Percentiles rank a stretch among this genome's conserved stretches.
phyloP scores from a whole-genome alignment of 176 grass and related monocot species.

The Lolium rigidum region DNA sequence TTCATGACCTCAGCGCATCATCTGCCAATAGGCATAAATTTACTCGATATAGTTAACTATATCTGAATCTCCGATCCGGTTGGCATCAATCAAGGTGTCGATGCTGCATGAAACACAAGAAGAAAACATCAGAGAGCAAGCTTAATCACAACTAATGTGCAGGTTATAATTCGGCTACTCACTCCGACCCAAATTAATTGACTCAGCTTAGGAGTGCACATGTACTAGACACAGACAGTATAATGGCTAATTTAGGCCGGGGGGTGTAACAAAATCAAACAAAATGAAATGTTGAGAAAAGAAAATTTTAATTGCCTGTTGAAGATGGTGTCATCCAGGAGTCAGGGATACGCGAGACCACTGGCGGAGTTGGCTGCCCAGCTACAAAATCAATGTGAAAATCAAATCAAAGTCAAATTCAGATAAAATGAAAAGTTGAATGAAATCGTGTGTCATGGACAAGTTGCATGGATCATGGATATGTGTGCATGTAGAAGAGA shows the following conservation, averaged over 20 bases:
- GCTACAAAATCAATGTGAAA: background rate
- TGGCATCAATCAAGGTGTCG: conserved; percentile 6
- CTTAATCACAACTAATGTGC: background rate
- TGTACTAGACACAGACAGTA: no score
- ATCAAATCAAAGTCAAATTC: background rate
- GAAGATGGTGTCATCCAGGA: conserved; percentile 32
- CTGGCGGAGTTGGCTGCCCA: conserved; percentile 37
- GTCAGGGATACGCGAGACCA: conserved; percentile 44
- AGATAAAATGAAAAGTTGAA: background rate
- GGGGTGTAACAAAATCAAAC: background rate
- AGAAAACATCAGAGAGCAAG: background rate
- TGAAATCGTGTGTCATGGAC: background rate
- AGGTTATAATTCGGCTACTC: background rate
- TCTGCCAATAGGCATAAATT: background rate
- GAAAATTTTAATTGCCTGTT: conserved; percentile 29
- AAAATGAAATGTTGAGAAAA: background rate
- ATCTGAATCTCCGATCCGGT: background rate
- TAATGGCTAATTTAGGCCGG: no score
- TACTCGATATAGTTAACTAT: background rate
- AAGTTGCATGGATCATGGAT: no score
- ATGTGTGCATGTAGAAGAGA: background rate
- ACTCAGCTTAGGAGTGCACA: no score
- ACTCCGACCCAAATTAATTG: no score
- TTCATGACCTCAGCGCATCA: background rate
- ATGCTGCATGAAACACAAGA: conserved; percentile 24